Percentiles rank a stretch among this genome's conserved stretches.
phyloP scores from a whole-genome alignment of 345 rosid species.

The Populus deltoides region DNA sequence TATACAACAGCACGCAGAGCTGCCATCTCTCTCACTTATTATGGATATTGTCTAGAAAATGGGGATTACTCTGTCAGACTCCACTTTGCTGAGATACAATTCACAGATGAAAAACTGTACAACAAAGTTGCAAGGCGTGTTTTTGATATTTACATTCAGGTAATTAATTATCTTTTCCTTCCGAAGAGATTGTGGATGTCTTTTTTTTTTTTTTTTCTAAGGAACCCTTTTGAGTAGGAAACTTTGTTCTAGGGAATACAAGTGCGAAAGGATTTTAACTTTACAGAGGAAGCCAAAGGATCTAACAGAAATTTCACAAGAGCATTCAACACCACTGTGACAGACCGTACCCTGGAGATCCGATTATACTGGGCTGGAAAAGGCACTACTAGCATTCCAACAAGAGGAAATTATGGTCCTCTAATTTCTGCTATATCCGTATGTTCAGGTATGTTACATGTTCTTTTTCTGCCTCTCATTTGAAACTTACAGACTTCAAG shows the following conservation, averaged over 20 bases:
- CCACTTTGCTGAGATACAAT: conserved; percentile 14
- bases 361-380: conserved; percentile 63
- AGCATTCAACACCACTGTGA: conserved; percentile 27
- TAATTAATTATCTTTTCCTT: not conserved
- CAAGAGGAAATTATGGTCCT: conserved; percentile 49
- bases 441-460: conserved; percentile 45
- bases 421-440: conserved; percentile 60
- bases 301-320: not conserved
- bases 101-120: too few species aligned
- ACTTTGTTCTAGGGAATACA: not conserved
- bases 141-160: conserved; percentile 11
- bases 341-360: conserved; percentile 41
- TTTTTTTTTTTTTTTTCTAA: not conserved
- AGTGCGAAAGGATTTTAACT: not conserved
- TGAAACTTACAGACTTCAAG: too few species aligned
- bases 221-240: too few species aligned
- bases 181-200: too few species aligned
- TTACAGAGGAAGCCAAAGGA: not conserved
- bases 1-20: not conserved
- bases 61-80: not conserved
- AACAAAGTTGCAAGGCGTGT: not conserved
- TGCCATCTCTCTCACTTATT: not conserved
- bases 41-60: not conserved
- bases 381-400: conserved; percentile 52
- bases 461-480: not conserved